phyloP scores from a whole-genome alignment of 73 alveolate genomes.

The Tetrahymena thermophila region DNA sequence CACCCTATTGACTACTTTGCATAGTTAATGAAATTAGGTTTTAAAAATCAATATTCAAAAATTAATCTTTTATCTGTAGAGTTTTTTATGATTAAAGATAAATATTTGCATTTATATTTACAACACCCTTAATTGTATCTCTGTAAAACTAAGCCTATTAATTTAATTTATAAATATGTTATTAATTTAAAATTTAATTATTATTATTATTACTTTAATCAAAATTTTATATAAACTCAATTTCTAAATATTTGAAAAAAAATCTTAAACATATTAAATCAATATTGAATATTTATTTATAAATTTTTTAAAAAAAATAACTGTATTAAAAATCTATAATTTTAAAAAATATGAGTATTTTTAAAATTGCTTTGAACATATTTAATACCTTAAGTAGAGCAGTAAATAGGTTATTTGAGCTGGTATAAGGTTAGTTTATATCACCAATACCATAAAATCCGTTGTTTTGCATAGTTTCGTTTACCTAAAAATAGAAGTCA shows the following conservation, averaged over 20 bases:
- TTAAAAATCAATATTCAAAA: background rate
- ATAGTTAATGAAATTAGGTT: background rate
- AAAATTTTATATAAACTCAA: no score
- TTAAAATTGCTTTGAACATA: background rate
- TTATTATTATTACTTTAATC: no score
- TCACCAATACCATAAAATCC: background rate
- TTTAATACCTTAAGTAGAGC: background rate
- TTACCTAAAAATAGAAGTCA: background rate
- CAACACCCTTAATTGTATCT: background rate
- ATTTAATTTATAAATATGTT: background rate
- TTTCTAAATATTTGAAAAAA: no score
- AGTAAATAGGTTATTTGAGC: background rate
- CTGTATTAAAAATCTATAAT: no score
- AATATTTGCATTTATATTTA: background rate
- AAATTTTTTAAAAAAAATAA: no score
- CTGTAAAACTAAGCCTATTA: background rate
- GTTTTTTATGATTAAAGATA: background rate
- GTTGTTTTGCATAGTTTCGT: background rate
- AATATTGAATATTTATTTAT: no score
- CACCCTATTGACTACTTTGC: background rate
- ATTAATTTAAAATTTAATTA: background rate
- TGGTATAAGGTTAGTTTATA: background rate
- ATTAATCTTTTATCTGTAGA: background rate
- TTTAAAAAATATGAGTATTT: no score
- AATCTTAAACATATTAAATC: no score